These are phyloP conservation scores for Cystofilobasidium capitatum DNA, from an alignment of 768 basidiomycete species.

Conservation along the genomic window DNA sequence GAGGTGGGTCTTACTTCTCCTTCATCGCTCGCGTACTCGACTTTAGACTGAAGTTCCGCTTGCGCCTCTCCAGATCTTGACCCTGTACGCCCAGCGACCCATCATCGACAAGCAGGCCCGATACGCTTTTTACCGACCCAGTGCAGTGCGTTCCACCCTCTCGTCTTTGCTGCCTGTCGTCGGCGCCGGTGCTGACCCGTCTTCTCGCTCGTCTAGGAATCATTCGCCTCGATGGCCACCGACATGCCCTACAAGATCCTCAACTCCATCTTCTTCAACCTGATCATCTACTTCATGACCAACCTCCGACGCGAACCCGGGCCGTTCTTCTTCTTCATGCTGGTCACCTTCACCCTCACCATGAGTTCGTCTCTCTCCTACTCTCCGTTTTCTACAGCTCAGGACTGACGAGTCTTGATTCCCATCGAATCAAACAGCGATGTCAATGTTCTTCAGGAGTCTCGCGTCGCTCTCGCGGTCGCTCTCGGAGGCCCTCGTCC, in stretches of 20 bases:
- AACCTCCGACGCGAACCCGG: conserved; percentile 47
- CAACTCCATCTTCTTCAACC: conserved; percentile 40
- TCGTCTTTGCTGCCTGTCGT: neutral
- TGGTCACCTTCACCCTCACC: conserved; percentile 60
- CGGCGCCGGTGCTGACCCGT: neutral
- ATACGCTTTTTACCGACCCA: conserved; percentile 34
- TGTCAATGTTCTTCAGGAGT: neutral
- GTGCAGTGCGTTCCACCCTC: neutral
- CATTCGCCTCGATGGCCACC: neutral
- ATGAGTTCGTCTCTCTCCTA: conserved; percentile 47
- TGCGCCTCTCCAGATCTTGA: conserved; percentile 34
- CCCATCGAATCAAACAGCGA: no score
- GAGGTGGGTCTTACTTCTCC: neutral
- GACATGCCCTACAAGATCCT: conserved; percentile 33
- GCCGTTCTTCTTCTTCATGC: conserved; percentile 44
- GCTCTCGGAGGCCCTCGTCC: neutral
- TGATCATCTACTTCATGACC: conserved; percentile 65
- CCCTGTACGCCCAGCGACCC: conserved; percentile 41
- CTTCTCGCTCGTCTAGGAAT: conserved; percentile 1
- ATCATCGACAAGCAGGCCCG: conserved; percentile 46
- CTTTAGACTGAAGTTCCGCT: neutral
- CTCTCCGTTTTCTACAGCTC: no score
- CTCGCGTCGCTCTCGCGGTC: conserved; percentile 41
- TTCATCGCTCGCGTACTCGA: neutral
- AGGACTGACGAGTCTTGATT: no score